Conservation (phyloP, 2,329 filamentous ascomycete genomes). For the Cordyceps cateniannulata region DNA sequence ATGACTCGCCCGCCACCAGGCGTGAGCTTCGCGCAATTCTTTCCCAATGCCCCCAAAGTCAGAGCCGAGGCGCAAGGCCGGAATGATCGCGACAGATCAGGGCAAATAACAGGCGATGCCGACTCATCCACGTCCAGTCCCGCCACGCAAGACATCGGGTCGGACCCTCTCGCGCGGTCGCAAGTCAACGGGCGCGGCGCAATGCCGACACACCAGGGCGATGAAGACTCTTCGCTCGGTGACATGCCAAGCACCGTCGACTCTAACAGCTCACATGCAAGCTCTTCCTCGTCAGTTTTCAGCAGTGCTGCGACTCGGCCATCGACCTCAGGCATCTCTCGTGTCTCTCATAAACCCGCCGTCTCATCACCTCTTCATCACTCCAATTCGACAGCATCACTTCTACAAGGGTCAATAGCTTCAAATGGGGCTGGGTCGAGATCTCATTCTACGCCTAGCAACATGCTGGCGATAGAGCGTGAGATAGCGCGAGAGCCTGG, state of each 20-base stretch:
- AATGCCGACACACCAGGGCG: slow-evolving; percentile 38
- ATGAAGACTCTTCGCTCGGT: slow-evolving; percentile 52
- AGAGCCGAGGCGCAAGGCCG: slow-evolving; percentile 40
- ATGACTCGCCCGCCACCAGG: slow-evolving; percentile 72
- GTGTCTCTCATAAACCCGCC: background rate
- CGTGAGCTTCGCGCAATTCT: slow-evolving; percentile 81
- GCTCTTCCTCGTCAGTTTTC: slow-evolving; percentile 65
- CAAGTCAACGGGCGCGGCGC: slow-evolving; percentile 21
- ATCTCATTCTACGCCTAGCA: background rate
- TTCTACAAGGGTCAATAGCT: background rate
- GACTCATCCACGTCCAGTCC: slow-evolving; percentile 20
- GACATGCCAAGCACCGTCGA: slow-evolving; percentile 65
- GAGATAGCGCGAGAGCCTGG: slow-evolving; percentile 49
- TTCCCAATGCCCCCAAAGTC: slow-evolving; percentile 68
- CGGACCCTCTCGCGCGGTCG: background rate
- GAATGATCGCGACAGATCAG: slow-evolving; percentile 26
- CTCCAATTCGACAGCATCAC: slow-evolving; percentile 13
- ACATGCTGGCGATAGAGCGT: background rate
- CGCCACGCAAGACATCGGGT: slow-evolving; percentile 20
- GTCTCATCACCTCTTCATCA: slow-evolving; percentile 30
- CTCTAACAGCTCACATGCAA: slow-evolving; percentile 66
- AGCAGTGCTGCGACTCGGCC: slow-evolving; percentile 42
- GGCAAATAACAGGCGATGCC: slow-evolving; percentile 19
- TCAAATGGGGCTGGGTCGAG: background rate
- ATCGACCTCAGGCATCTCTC: slow-evolving; percentile 34